These are phyloP conservation scores for Ascochyta koolunga DNA, from an alignment of 2,329 filamentous ascomycete species.

Conservation along the genomic window DNA sequence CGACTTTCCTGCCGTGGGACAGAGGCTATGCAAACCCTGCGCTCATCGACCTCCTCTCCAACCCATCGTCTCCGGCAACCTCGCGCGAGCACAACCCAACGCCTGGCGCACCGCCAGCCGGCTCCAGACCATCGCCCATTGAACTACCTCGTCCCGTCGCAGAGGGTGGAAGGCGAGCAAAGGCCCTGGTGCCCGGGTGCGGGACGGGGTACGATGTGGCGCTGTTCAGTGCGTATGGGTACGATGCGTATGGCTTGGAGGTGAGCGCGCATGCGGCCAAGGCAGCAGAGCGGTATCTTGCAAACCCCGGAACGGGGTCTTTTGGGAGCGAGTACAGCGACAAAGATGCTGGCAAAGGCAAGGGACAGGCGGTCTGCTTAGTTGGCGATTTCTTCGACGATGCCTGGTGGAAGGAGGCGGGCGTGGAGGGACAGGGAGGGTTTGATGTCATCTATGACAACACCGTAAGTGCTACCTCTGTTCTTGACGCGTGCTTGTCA, in stretches of 20 bases:
- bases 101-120: conserved; percentile 21
- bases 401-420: conserved; percentile 57
- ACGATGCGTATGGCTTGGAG: conserved; percentile 78
- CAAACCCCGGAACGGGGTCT: conserved; percentile 38
- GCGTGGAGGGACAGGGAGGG: conserved; percentile 36
- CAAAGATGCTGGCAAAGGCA: conserved; percentile 52
- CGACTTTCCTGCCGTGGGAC: conserved; percentile 64
- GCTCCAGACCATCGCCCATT: conserved; percentile 25
- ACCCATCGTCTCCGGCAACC: conserved; percentile 14
- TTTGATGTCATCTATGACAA: conserved; percentile 74
- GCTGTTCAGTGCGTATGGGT: conserved; percentile 75
- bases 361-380: conserved; percentile 63
- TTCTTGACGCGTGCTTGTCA: too few relatives aligned
- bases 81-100: conserved; percentile 25
- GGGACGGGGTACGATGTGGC: conserved; percentile 82
- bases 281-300: conserved; percentile 53
- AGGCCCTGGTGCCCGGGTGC: conserved; percentile 79
- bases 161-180: conserved; percentile 49
- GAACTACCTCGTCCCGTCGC: conserved; percentile 42
- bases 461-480: conserved; percentile 53
- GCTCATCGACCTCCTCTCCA: conserved; percentile 58
- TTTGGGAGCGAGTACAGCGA: conserved; percentile 50
- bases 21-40: conserved; percentile 64
- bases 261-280: conserved; percentile 60
- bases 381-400: conserved; percentile 71